Conservation (phyloP, 2,329 filamentous ascomycete genomes). For the Alternaria gansuensis region DNA sequence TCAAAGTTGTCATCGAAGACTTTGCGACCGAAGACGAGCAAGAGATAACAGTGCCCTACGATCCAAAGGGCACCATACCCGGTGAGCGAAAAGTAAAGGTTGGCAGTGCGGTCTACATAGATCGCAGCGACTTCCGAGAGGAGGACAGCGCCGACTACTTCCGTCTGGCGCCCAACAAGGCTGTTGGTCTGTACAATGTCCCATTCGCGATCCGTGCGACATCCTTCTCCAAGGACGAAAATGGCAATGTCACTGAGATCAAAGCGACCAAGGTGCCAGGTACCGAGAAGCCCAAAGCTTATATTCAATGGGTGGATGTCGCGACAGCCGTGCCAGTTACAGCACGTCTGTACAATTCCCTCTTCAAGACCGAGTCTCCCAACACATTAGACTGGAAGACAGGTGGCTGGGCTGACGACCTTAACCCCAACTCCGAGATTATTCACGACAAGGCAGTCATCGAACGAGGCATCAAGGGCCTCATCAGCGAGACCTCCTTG, state of each 20-base stretch:
- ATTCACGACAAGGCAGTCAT: slow-evolving; percentile 81
- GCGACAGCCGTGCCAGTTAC: slow-evolving; percentile 68
- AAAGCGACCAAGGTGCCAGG: slow-evolving; percentile 72
- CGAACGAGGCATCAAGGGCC: slow-evolving; percentile 83
- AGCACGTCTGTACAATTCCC: slow-evolving; percentile 78
- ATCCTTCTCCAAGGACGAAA: slow-evolving; percentile 72
- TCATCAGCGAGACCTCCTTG: slow-evolving; percentile 66
- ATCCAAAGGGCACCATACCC: slow-evolving; percentile 73
- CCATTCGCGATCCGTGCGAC: slow-evolving; percentile 74
- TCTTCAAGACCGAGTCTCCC: slow-evolving; percentile 89
- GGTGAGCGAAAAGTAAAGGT: slow-evolving; percentile 68
- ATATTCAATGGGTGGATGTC: slow-evolving; percentile 87
- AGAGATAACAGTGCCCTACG: slow-evolving; percentile 78
- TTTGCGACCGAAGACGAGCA: slow-evolving; percentile 72
- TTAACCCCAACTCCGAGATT: slow-evolving; percentile 84
- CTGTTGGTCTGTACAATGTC: slow-evolving; percentile 76
- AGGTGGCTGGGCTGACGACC: slow-evolving; percentile 82
- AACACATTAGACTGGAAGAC: slow-evolving; percentile 71
- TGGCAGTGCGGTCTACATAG: slow-evolving; percentile 84
- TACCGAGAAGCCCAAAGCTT: slow-evolving; percentile 71
- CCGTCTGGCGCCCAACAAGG: slow-evolving; percentile 77
- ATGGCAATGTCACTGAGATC: slow-evolving; percentile 72
- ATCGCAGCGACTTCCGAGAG: slow-evolving; percentile 79
- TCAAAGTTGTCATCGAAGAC: slow-evolving; percentile 83
- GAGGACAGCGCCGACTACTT: slow-evolving; percentile 77